Evolutionary conservation across 257 asterid species (phyloP).

Genomic region (Dorcoceras hygrometricum): DNA sequence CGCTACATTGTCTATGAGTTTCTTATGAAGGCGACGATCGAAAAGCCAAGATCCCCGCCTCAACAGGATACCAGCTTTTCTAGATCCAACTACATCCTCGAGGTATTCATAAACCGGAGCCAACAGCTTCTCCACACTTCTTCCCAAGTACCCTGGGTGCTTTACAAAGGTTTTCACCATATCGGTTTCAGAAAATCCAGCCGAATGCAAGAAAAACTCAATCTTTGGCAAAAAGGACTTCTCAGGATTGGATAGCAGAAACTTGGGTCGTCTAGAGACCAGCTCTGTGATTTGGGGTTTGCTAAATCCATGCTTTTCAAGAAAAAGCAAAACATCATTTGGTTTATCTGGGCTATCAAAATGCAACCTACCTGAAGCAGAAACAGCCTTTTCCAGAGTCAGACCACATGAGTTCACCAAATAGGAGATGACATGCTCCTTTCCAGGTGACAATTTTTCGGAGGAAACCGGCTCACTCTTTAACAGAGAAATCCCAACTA

Average conservation of each 20-base stretch:
- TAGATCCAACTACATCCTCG: slow-evolving; percentile 17
- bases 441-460: neutral
- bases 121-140: slow-evolving; percentile 18
- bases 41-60: slow-evolving; percentile 23
- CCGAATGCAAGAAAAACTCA: slow-evolving; percentile 15
- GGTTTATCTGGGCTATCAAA: slow-evolving; percentile 24
- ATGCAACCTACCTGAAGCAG: slow-evolving; percentile 22
- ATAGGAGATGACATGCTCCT: slow-evolving; percentile 9
- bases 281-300: slow-evolving; percentile 25
- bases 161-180: neutral
- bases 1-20: slow-evolving; percentile 24
- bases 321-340: slow-evolving; percentile 17
- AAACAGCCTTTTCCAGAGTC: slow-evolving; percentile 24
- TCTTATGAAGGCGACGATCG: slow-evolving; percentile 2
- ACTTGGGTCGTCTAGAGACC: slow-evolving; percentile 3
- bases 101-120: slow-evolving; percentile 24
- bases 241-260: slow-evolving; percentile 23
- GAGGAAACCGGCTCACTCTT: neutral
- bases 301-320: slow-evolving; percentile 27
- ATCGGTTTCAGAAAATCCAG: slow-evolving; percentile 21
- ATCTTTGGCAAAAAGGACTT: slow-evolving; percentile 29
- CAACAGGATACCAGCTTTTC: slow-evolving; percentile 12
- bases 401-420: slow-evolving; percentile 28
- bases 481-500: neutral
- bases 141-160: slow-evolving; percentile 9